These are phyloP conservation scores for Cadophora malorum DNA, from an alignment of 2,329 filamentous ascomycete genomes.

Conservation along the genomic window DNA sequence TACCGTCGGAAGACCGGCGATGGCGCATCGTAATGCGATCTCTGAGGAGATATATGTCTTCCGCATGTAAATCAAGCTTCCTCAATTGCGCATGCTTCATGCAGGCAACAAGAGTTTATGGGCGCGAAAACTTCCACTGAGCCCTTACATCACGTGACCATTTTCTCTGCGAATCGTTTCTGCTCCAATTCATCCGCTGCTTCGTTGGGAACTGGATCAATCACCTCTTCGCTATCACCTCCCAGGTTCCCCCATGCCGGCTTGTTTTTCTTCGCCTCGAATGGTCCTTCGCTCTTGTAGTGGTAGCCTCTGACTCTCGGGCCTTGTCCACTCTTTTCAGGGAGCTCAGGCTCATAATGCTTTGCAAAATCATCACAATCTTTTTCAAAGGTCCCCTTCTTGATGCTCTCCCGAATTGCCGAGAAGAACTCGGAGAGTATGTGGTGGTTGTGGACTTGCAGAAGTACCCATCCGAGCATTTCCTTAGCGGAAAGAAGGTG, in stretches of 20 bases:
- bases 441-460: constrained; percentile 91
- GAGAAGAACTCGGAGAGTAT: constrained; percentile 76
- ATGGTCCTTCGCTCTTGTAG: constrained; percentile 69
- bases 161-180: constrained; percentile 60
- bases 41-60: background rate
- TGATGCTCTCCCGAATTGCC: constrained; percentile 70
- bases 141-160: background rate
- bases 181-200: constrained; percentile 58
- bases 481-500: constrained; percentile 90
- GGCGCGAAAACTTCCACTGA: background rate
- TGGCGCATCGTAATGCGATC: background rate
- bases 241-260: constrained; percentile 67
- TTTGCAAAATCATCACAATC: constrained; percentile 51
- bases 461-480: constrained; percentile 93
- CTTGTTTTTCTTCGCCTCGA: constrained; percentile 71
- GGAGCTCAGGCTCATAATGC: constrained; percentile 74
- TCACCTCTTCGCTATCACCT: constrained; percentile 34
- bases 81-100: background rate
- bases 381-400: constrained; percentile 63
- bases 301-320: constrained; percentile 85
- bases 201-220: constrained; percentile 57
- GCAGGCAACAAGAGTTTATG: background rate
- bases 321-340: constrained; percentile 75
- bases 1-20: background rate
- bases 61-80: background rate